Evolutionary conservation across 2,329 filamentous ascomycete genomes (phyloP).

Genomic region (Scedosporium aurantiacum): DNA sequence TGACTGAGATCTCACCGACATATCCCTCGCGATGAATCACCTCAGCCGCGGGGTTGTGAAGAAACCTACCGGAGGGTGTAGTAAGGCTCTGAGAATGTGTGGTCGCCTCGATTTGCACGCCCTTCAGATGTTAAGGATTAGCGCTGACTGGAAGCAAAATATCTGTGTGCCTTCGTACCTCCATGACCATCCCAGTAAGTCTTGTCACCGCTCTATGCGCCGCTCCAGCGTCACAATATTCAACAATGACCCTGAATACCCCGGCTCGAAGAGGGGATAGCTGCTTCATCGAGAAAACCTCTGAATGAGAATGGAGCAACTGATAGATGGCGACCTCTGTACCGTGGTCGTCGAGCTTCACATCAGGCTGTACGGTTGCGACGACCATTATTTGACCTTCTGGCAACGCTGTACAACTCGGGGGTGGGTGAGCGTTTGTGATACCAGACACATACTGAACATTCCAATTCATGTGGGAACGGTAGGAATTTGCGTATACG

Average conservation of each 20-base stretch:
- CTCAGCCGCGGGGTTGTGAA: not conserved
- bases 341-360: not conserved
- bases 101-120: not conserved
- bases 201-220: constrained; percentile 23
- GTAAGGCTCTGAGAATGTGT: not conserved
- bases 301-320: constrained; percentile 35
- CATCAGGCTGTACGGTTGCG: not conserved
- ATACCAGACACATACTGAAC: not conserved
- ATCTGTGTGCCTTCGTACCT: not conserved
- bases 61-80: not conserved
- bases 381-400: constrained; percentile 3
- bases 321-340: constrained; percentile 2
- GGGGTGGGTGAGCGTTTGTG: not conserved
- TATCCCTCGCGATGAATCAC: too few species aligned
- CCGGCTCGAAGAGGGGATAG: constrained; percentile 28
- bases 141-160: not conserved
- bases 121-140: not conserved
- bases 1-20: too few species aligned
- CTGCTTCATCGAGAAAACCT: constrained; percentile 40
- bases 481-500: constrained; percentile 16
- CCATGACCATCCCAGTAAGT: not conserved
- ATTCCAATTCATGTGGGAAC: not conserved
- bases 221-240: constrained; percentile 39
- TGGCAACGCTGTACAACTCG: not conserved
- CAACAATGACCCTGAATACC: constrained; percentile 35